A percentile compares a stretch with the other conserved stretches of the same genome.
Evolutionary conservation across 805 yeast genomes (phyloP).

Genomic region (Naumovozyma baii): DNA sequence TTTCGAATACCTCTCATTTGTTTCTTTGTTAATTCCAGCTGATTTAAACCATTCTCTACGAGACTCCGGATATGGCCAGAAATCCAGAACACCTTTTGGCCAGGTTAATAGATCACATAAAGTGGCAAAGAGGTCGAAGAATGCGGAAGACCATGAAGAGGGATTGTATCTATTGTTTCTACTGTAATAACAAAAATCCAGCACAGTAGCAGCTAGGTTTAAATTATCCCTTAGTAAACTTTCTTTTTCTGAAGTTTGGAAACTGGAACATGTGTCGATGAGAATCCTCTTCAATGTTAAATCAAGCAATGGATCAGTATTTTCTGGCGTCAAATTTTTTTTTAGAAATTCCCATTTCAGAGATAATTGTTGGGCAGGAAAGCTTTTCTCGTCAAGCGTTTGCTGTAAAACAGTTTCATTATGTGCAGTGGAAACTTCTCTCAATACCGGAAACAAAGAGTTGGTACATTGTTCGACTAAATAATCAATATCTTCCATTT

Average conservation of each 20-base stretch:
- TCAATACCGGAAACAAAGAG: slow-evolving; percentile 6
- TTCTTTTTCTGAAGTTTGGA: neutral
- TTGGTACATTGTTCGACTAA: slow-evolving; percentile 10
- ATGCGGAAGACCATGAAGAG: slow-evolving; percentile 15
- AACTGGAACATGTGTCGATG: slow-evolving; percentile 7
- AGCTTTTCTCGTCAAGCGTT: neutral
- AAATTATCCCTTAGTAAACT: neutral
- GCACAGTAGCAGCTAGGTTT: slow-evolving; percentile 10
- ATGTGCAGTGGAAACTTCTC: slow-evolving; percentile 1
- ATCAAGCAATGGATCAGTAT: slow-evolving; percentile 11
- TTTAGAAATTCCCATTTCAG: neutral
- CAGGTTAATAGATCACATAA: slow-evolving; percentile 16
- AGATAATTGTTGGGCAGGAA: slow-evolving; percentile 4
- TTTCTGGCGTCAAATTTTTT: neutral
- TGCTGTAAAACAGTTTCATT: neutral
- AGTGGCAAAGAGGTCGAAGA: slow-evolving; percentile 18
- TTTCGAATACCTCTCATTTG: slow-evolving; percentile 10
- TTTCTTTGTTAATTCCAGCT: slow-evolving; percentile 8
- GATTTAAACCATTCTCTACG: slow-evolving; percentile 24
- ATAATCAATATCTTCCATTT: slow-evolving; percentile 3
- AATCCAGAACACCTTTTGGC: slow-evolving; percentile 17
- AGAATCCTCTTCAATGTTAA: slow-evolving; percentile 12
- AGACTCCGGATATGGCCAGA: slow-evolving; percentile 26
- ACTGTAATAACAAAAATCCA: slow-evolving; percentile 23
- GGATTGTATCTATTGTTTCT: slow-evolving; percentile 10